A percentile compares a stretch with the other conserved stretches of the same genome.
Evolutionary conservation across 2,329 filamentous ascomycete species (phyloP).

Genomic region (Lecanicillium sp.): DNA sequence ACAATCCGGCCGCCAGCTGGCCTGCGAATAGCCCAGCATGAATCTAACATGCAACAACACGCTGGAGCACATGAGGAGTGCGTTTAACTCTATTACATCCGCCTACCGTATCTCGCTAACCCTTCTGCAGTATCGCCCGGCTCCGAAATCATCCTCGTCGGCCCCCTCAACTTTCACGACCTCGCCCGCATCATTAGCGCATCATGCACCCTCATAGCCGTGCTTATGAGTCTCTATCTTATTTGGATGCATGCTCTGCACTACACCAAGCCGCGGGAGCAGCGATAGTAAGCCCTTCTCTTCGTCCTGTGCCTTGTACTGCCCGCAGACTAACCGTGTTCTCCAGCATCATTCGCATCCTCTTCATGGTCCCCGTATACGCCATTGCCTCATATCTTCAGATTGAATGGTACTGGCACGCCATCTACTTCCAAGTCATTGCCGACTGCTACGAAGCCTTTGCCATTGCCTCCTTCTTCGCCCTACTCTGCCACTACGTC

Average conservation of each 20-base stretch:
- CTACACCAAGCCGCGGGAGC: constrained; percentile 53
- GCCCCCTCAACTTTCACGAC: constrained; percentile 45
- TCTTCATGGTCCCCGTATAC: constrained; percentile 84
- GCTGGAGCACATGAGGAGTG: constrained; percentile 35
- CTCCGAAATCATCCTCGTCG: constrained; percentile 39
- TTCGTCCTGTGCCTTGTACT: not conserved
- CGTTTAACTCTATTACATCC: constrained; percentile 11
- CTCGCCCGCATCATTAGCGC: constrained; percentile 45
- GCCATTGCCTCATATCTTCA: constrained; percentile 65
- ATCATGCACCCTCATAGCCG: constrained; percentile 40
- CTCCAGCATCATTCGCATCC: constrained; percentile 76
- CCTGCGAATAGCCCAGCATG: constrained; percentile 14
- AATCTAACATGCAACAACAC: constrained; percentile 35
- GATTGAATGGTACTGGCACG: constrained; percentile 66
- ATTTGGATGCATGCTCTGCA: constrained; percentile 52
- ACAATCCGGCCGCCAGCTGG: too few relatives aligned
- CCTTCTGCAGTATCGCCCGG: constrained; percentile 28
- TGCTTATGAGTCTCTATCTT: constrained; percentile 46
- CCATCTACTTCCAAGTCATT: constrained; percentile 74
- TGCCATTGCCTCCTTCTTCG: constrained; percentile 80
- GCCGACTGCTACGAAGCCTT: constrained; percentile 87
- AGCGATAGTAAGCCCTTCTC: constrained; percentile 40
- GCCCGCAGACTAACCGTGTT: too few relatives aligned
- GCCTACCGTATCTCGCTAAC: constrained; percentile 2
- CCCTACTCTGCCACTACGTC: constrained; percentile 72